Base-by-base conservation (phyloP, 225 moss, liverwort and hornwort genomes). In the Sphagnum tenellum region DNA sequence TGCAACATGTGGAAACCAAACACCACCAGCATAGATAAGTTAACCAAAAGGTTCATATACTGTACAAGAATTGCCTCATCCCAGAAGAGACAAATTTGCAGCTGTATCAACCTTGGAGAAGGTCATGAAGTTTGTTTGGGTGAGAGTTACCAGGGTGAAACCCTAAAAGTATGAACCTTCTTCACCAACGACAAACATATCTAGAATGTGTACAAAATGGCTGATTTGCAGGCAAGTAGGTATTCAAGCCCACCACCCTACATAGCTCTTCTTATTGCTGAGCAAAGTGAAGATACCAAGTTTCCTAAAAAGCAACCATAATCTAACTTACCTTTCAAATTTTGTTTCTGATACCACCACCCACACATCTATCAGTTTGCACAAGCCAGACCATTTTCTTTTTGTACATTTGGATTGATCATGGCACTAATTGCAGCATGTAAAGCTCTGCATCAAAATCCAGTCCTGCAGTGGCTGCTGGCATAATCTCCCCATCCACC, bases 361-460 rank as follows among this genome's bases (percentile, higher is more conserved):
- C 29, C 29, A 29, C 29, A 29, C 29, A 52, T 52, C 7, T 52
- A 52, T 52, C 7, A 52, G 6, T 52, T 52, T 9, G 7, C 9
- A 52, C 7, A 52, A 52, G 52, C 9, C 6, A 52, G 9, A 52
- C 52, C 52, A 52, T 9, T 52, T 52, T 52, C 7, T 52, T 5
- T 9, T 5, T 6, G 14, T 12, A 6, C 12, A 29, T 13, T 53
- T 69, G 60, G 9, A 55, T 49, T 56, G 55, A 49, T 90, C 85
- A 98, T 4, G 96, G 90, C n/a, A 78, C 85, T 49, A 98, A 71
- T 64, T 98, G 96, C 63, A 98, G 76, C 68, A 89, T 76, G 74
- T 90, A 70, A 69, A 90, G 76, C 77, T 89, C 85, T 49, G 87
- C 76, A 68, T 98, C 90, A 63, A 98, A 98, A 10, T 87, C 92